Conservation (phyloP, 2,329 filamentous ascomycete species). For the Bipolaris gigantea region DNA sequence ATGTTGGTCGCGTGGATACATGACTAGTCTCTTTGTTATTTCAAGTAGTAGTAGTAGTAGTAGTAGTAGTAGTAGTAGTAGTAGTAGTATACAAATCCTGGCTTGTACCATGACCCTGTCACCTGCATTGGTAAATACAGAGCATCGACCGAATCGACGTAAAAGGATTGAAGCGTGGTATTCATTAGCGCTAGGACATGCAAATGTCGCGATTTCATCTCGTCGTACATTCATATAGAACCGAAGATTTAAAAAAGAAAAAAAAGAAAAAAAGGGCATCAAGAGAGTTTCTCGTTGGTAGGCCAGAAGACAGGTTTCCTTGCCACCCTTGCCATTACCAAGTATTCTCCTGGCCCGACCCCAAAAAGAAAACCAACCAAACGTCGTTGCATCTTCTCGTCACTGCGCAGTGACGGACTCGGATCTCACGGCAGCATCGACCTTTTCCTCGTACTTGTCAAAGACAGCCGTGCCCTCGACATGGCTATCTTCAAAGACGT, state of each 20-base stretch:
- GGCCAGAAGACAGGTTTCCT: neutral
- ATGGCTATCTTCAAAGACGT: constrained; percentile 53
- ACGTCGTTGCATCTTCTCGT: constrained; percentile 9
- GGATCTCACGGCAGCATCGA: constrained; percentile 26
- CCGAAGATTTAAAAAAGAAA: no score
- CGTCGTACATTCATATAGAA: neutral
- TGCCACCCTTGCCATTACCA: neutral
- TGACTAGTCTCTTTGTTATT: no score
- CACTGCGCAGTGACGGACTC: constrained; percentile 21
- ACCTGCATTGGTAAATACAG: no score
- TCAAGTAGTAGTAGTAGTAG: no score
- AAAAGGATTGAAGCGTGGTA: neutral
- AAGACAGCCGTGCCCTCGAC: constrained; percentile 36
- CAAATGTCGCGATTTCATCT: neutral
- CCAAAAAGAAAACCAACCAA: neutral
- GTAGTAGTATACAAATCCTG: no score
- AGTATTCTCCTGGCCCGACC: constrained; percentile 5
- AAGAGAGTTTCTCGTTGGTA: neutral
- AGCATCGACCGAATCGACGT: no score
- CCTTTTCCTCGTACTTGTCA: constrained; percentile 42
- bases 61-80: no score
- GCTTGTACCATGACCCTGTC: no score
- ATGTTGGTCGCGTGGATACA: neutral
- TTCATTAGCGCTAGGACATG: neutral
- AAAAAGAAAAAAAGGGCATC: no score